phyloP scores from a whole-genome alignment of 1,284 basidiomycete species.

The Sporisorium graminicola region DNA sequence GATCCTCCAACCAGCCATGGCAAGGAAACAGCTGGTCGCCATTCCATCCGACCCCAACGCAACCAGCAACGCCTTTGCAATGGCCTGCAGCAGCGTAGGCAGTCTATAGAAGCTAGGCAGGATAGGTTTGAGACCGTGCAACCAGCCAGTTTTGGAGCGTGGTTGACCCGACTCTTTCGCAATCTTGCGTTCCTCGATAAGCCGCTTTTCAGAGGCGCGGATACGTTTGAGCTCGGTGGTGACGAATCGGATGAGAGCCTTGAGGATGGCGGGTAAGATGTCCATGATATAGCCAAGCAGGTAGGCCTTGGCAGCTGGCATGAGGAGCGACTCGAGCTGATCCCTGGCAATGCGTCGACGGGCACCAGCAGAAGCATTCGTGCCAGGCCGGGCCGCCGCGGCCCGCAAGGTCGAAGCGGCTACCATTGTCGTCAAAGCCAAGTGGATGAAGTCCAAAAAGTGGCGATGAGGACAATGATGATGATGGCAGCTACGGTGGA shows the following conservation, averaged over 20 bases:
- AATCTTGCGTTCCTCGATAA: conserved; percentile 35
- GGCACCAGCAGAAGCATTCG: conserved; percentile 5
- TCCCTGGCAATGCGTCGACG: conserved; percentile 14
- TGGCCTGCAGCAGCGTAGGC: conserved; percentile 26
- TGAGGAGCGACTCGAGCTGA: conserved; percentile 46
- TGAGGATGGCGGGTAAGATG: conserved; percentile 61
- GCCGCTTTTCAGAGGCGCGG: conserved; percentile 31
- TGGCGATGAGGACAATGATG: background rate
- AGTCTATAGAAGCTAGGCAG: conserved; percentile 33
- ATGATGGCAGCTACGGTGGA: background rate
- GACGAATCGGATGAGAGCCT: conserved; percentile 54
- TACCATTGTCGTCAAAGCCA: conserved; percentile 7
- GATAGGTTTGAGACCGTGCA: conserved; percentile 24
- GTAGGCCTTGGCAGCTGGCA: conserved; percentile 59
- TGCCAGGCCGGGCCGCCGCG: conserved; percentile 9
- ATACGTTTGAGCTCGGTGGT: conserved; percentile 45
- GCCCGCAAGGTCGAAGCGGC: conserved; percentile 10
- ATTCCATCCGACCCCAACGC: conserved; percentile 52
- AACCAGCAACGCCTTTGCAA: conserved; percentile 32
- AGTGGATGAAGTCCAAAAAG: background rate
- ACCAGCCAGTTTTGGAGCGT: conserved; percentile 7
- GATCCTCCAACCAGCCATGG: conserved; percentile 51
- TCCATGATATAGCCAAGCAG: conserved; percentile 61
- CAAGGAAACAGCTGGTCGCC: conserved; percentile 52
- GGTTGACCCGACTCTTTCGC: conserved; percentile 25